A percentile compares a stretch with the other conserved stretches of the same genome.
phyloP scores from a whole-genome alignment of 768 basidiomycete genomes.

The Termitomyces sp. region DNA sequence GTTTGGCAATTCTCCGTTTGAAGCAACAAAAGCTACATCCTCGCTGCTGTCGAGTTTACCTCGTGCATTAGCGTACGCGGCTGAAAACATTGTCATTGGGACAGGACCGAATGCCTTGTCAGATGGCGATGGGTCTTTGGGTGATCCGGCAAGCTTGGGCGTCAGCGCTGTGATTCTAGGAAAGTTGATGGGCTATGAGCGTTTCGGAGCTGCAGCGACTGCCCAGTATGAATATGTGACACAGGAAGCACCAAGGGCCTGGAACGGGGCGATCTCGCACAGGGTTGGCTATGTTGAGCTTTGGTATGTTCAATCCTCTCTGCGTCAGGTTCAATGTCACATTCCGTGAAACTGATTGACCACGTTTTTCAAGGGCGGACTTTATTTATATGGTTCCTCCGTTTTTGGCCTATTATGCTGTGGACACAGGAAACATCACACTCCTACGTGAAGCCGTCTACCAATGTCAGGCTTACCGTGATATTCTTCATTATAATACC shows the following conservation, averaged over 20 bases:
- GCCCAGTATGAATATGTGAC: slow-evolving; percentile 39
- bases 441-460: slow-evolving; percentile 38
- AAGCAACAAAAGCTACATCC: not conserved
- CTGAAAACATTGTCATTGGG: not conserved
- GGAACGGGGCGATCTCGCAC: slow-evolving; percentile 52
- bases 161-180: slow-evolving; percentile 38
- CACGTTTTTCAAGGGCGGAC: slow-evolving; percentile 34
- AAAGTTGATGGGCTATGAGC: slow-evolving; percentile 16
- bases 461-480: slow-evolving; percentile 45
- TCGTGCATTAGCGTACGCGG: not conserved
- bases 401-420: slow-evolving; percentile 53
- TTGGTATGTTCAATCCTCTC: not conserved
- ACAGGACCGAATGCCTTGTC: slow-evolving; percentile 21
- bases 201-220: slow-evolving; percentile 26
- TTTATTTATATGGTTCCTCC: slow-evolving; percentile 53
- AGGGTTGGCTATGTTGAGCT: slow-evolving; percentile 14
- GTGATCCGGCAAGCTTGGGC: slow-evolving; percentile 35
- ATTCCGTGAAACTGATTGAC: not conserved
- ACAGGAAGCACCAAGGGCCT: slow-evolving; percentile 30
- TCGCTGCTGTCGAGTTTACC: not conserved
- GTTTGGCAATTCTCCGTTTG: slow-evolving; percentile 21
- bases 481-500: slow-evolving; percentile 29
- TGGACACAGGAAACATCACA: slow-evolving; percentile 21
- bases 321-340: not conserved
- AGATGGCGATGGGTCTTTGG: slow-evolving; percentile 28